Base-by-base conservation (phyloP, 2,329 filamentous ascomycete genomes). In the Diaporthe ampelina region DNA sequence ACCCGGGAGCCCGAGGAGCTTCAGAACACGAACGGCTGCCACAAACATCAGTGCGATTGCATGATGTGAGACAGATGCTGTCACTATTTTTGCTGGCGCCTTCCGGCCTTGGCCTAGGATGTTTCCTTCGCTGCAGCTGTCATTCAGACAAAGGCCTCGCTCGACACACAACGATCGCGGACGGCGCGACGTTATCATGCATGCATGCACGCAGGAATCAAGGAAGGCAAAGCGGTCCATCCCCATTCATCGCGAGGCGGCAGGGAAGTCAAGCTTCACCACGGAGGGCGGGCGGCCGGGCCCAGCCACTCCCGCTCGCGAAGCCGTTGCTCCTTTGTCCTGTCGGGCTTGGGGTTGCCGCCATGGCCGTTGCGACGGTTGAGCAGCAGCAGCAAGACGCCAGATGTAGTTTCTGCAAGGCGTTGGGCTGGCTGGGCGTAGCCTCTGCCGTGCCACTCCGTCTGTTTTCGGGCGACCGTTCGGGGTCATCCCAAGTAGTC, bases 1-100 rank as follows among this genome's bases (percentile, higher is more conserved):
- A 29, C 15, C 45, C 63, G 32, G 63, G 32, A 68, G 63, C 63
- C 63, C 32, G 48, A 54, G 48, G 40, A 17, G 63, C 63, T 52
- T 68, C 63, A 68, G 63, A 21, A 68, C 63, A 68, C 48, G 48
- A 68, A 40, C 48, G 63, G n/a, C 48, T 54, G 45, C 32, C 21
- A 50, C 63, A 54, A 40, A 54, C 48, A 68, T 68, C 63, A 68
- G 63, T 68, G 63, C 63, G 63, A 54, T 61, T 72, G 69, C 69
- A 72, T 72, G 54, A 72, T 24, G 56, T 61, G 54, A 73, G 63
- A 70, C 63, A 73, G 63, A 59, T 50, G 43, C 52, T 73, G 72
- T 73, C 71, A 73, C 54, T 67, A 57, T 43, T 59, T 15, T 13
- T 59, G 71, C 48, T 57, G 40, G 35, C 50, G 43, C 73, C 69